Evolutionary conservation across 148 eudicot species (phyloP).

Genomic region (Rhododendron mucronatum): DNA sequence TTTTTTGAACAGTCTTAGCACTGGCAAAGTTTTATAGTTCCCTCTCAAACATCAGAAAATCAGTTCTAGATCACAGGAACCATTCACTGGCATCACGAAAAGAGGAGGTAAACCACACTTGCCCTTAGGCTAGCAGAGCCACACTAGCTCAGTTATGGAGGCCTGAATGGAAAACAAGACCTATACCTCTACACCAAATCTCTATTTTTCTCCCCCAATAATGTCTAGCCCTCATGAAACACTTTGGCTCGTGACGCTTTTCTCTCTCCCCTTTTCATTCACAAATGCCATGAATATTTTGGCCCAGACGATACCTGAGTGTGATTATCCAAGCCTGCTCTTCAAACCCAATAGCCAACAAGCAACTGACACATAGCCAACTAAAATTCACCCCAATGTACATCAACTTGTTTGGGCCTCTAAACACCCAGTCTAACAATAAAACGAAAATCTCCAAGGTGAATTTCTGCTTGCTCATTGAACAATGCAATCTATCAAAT

Average conservation of each 20-base stretch:
- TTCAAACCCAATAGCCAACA: not conserved
- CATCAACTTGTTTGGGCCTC: not conserved
- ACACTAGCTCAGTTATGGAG: not conserved
- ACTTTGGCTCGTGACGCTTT: not conserved
- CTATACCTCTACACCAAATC: not conserved
- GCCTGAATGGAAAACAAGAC: not conserved
- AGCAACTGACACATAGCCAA: not conserved
- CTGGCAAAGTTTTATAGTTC: not conserved
- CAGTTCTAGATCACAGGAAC: not conserved
- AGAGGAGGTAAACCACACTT: not conserved
- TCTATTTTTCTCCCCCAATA: not conserved
- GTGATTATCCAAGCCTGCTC: not conserved
- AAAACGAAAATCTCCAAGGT: not conserved
- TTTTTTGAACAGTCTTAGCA: not conserved
- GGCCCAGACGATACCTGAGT: not conserved
- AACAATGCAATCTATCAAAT: not conserved
- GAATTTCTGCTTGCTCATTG: not conserved
- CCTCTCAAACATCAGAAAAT: not conserved
- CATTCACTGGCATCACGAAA: not conserved
- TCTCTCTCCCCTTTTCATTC: not conserved
- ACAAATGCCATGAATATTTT: not conserved
- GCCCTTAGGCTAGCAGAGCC: not conserved
- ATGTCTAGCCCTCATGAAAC: not conserved
- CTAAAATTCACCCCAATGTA: not conserved
- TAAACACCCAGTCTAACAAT: not conserved